These are phyloP conservation scores for Daldinia sp. DNA, from an alignment of 2,329 filamentous ascomycete genomes.

Conservation along the genomic window DNA sequence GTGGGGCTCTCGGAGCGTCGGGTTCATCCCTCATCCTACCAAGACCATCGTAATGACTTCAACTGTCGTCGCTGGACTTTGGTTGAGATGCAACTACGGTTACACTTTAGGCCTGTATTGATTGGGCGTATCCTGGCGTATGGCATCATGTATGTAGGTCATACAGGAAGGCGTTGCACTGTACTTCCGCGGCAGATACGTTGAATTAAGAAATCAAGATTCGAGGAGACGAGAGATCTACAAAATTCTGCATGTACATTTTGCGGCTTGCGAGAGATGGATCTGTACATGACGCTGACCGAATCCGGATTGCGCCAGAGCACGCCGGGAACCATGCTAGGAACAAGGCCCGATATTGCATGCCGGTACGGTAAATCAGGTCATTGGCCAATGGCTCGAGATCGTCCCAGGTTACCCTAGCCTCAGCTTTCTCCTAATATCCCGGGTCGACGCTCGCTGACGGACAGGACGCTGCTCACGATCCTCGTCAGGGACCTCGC, in stretches of 20 bases:
- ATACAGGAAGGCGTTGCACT: conserved; percentile 42
- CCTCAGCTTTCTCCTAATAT: conserved; percentile 40
- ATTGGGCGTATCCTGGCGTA: conserved; percentile 37
- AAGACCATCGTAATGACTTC: conserved; percentile 30
- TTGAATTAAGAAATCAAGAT: conserved; percentile 40
- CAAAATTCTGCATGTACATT: conserved; percentile 38
- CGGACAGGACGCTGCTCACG: conserved; percentile 27
- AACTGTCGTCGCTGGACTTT: conserved; percentile 34
- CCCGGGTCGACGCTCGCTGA: conserved; percentile 27
- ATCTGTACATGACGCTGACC: conserved; percentile 43
- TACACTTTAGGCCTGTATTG: conserved; percentile 29
- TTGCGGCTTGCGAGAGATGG: conserved; percentile 30
- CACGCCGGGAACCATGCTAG: conserved; percentile 38
- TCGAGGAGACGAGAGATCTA: conserved; percentile 42
- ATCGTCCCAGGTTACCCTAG: conserved; percentile 50
- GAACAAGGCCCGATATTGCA: conserved; percentile 47
- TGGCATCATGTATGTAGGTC: conserved; percentile 45
- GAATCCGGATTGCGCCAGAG: conserved; percentile 43
- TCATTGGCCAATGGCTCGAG: conserved; percentile 52
- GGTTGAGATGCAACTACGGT: conserved; percentile 39
- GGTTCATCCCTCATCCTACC: conserved; percentile 36
- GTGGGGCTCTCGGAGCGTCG: conserved; percentile 40
- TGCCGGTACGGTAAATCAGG: conserved; percentile 48
- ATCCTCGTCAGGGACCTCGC: conserved; percentile 36
- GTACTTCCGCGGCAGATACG: conserved; percentile 40